Conservation (phyloP, 2,329 filamentous ascomycete genomes). For the Escovopsis sp. region DNA sequence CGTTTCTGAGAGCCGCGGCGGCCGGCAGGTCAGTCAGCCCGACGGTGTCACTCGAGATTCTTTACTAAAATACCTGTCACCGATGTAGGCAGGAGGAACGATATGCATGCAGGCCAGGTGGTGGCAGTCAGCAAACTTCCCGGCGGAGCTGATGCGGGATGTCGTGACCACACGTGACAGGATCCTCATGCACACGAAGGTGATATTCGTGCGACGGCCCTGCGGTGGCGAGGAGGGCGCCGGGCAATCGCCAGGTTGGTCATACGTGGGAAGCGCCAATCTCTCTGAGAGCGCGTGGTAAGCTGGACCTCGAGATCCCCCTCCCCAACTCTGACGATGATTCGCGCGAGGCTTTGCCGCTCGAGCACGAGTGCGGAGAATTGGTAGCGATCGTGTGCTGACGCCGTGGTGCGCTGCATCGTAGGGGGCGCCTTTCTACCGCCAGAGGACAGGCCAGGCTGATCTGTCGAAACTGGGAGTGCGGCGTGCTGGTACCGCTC, state of each 20-base stretch:
- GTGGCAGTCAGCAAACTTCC: conserved; percentile 59
- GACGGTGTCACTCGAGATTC: not conserved
- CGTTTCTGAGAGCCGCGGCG: conserved; percentile 49
- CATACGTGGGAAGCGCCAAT: conserved; percentile 83
- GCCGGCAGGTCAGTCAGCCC: conserved; percentile 32
- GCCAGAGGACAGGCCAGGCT: conserved; percentile 55
- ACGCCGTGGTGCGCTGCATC: conserved; percentile 7
- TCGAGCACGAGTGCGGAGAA: not conserved
- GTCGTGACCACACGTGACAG: conserved; percentile 56
- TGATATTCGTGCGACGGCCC: conserved; percentile 35
- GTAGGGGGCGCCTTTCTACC: conserved; percentile 62
- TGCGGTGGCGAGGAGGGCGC: conserved; percentile 1
- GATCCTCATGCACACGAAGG: conserved; percentile 79
- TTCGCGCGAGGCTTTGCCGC: no score
- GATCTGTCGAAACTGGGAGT: conserved; percentile 89
- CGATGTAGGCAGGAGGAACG: conserved; percentile 54
- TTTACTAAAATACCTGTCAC: not conserved
- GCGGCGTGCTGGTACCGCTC: conserved; percentile 65
- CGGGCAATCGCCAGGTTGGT: conserved; percentile 41
- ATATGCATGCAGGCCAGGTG: conserved; percentile 64
- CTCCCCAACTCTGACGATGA: not conserved
- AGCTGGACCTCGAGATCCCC: conserved; percentile 17
- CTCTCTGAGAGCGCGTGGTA: conserved; percentile 86
- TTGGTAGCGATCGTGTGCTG: conserved; percentile 11
- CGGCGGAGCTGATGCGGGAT: conserved; percentile 56